These are phyloP conservation scores for Globisporangium barbulae DNA, from an alignment of 352 stramenopile genomes.

Conservation along the genomic window DNA sequence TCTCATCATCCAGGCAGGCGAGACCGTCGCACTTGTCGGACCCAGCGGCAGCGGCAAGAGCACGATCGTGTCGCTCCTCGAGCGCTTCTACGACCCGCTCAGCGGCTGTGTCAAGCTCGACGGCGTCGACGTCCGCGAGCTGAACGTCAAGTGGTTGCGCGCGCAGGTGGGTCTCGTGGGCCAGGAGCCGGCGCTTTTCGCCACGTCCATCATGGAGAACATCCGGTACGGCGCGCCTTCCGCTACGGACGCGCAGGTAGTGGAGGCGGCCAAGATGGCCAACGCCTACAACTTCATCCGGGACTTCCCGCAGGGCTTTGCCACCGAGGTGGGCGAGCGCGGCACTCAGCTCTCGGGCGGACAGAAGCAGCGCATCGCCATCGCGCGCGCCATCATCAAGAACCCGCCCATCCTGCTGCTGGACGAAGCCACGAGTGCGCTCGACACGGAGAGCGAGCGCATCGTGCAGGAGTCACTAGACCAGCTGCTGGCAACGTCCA, in stretches of 20 bases:
- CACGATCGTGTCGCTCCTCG: slow-evolving; percentile 85
- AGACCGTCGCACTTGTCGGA: slow-evolving; percentile 28
- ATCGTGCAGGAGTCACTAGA: slow-evolving; percentile 83
- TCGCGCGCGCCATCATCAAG: slow-evolving; percentile 81
- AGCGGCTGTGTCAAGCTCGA: slow-evolving; percentile 19
- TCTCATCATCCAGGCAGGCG: slow-evolving; percentile 27
- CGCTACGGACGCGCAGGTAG: slow-evolving; percentile 10
- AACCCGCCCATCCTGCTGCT: slow-evolving; percentile 73
- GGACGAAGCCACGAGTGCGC: slow-evolving; percentile 73
- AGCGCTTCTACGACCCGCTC: slow-evolving; percentile 88
- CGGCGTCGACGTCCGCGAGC: slow-evolving; percentile 32
- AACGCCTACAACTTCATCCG: slow-evolving; percentile 58
- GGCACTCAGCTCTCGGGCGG: slow-evolving; percentile 32
- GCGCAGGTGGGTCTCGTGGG: slow-evolving; percentile 85
- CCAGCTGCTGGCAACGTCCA: slow-evolving; percentile 26
- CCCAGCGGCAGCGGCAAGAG: slow-evolving; percentile 63
- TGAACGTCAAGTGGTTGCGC: slow-evolving; percentile 74
- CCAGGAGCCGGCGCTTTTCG: slow-evolving; percentile 55
- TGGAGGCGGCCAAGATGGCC: slow-evolving; percentile 14
- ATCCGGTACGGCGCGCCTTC: slow-evolving; percentile 9
- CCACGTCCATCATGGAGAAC: slow-evolving; percentile 29
- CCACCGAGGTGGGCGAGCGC: slow-evolving; percentile 83
- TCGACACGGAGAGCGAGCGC: slow-evolving; percentile 55
- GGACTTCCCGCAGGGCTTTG: slow-evolving; percentile 68
- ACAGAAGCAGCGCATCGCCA: slow-evolving; percentile 61